Evolutionary conservation across 192 early-diverging fungal species (phyloP).

Genomic region (Podila epigama): DNA sequence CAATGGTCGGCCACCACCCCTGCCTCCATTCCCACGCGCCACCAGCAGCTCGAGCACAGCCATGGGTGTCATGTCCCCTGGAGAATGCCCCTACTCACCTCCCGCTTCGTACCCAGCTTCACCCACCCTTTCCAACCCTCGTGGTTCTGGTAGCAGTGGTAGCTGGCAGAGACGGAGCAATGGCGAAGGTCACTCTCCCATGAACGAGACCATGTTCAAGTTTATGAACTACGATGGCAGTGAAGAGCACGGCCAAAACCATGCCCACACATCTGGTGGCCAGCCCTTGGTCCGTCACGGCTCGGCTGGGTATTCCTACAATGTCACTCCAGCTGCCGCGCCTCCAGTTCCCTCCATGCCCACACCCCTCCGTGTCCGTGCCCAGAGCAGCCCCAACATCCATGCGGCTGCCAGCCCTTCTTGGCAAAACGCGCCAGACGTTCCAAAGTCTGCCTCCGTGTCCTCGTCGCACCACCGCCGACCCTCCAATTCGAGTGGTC

Average conservation of each 20-base stretch:
- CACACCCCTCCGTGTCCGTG: constrained; percentile 55
- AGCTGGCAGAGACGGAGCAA: constrained; percentile 52
- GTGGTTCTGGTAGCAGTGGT: constrained; percentile 49
- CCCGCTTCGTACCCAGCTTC: constrained; percentile 66
- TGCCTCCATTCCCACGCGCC: constrained; percentile 46
- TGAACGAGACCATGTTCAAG: constrained; percentile 61
- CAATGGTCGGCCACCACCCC: constrained; percentile 20
- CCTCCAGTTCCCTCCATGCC: constrained; percentile 46
- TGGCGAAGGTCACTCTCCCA: constrained; percentile 55
- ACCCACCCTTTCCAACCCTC: constrained; percentile 57
- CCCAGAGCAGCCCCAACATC: constrained; percentile 67
- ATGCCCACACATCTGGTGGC: constrained; percentile 23
- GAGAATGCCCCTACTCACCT: constrained; percentile 58
- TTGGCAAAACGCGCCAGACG: constrained; percentile 42
- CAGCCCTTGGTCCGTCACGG: constrained; percentile 43
- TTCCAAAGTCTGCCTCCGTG: constrained; percentile 25
- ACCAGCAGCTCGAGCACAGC: constrained; percentile 39
- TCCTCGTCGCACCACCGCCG: constrained; percentile 10
- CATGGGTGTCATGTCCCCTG: constrained; percentile 42
- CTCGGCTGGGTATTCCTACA: constrained; percentile 42
- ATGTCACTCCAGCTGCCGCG: constrained; percentile 15
- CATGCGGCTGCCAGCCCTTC: constrained; percentile 47
- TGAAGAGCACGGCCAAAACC: too few species aligned
- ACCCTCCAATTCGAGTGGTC: constrained; percentile 45
- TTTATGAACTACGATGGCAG: constrained; percentile 53